Evolutionary conservation across 768 basidiomycete genomes (phyloP).

Genomic region (Tricholoma sp.): DNA sequence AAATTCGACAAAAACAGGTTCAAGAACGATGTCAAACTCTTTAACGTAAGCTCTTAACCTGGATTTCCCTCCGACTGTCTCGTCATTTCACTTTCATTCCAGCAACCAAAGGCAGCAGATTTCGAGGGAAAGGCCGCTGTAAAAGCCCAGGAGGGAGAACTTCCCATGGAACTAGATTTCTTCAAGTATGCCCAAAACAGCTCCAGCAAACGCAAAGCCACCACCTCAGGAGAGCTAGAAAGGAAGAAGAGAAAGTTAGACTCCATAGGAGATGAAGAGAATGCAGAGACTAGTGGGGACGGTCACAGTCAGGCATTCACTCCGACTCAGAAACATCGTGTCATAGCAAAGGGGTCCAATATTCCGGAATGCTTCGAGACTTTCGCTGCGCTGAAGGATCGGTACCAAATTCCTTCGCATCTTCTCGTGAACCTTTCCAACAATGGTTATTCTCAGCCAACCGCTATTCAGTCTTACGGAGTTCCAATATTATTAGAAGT

Average conservation of each 20-base stretch:
- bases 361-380: slow-evolving; percentile 54
- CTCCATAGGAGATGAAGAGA: slow-evolving; percentile 22
- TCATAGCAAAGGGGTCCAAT: slow-evolving; percentile 67
- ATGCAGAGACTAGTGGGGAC: slow-evolving; percentile 14
- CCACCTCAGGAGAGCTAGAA: slow-evolving; percentile 11
- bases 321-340: slow-evolving; percentile 48
- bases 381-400: slow-evolving; percentile 54
- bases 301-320: slow-evolving; percentile 15
- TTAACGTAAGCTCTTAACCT: slow-evolving; percentile 46
- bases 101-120: slow-evolving; percentile 13
- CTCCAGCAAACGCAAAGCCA: slow-evolving; percentile 46
- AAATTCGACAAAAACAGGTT: slow-evolving; percentile 77
- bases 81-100: background rate
- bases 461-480: slow-evolving; percentile 76
- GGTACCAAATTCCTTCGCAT: slow-evolving; percentile 53
- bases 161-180: slow-evolving; percentile 83
- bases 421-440: slow-evolving; percentile 59
- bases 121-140: slow-evolving; percentile 14
- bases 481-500: slow-evolving; percentile 80
- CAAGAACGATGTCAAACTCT: slow-evolving; percentile 63
- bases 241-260: slow-evolving; percentile 32
- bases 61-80: slow-evolving; percentile 1
- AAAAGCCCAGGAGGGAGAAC: slow-evolving; percentile 32
- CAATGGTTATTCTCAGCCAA: slow-evolving; percentile 62
- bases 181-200: slow-evolving; percentile 77